phyloP scores from a whole-genome alignment of 2,329 filamentous ascomycete species.

The Aspergillus eucalypticola region DNA sequence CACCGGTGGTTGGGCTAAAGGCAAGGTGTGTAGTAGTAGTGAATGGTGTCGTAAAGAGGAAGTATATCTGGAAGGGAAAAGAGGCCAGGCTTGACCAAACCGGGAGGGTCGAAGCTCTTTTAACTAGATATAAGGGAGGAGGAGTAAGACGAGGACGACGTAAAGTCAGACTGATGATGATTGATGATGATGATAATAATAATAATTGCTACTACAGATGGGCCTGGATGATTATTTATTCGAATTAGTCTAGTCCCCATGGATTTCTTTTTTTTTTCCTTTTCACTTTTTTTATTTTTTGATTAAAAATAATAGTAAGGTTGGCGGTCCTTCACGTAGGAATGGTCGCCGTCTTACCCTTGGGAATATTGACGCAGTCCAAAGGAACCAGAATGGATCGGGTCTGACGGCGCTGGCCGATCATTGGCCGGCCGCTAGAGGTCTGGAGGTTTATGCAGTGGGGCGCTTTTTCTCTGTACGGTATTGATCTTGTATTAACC shows the following conservation, averaged over 20 bases:
- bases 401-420: background rate
- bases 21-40: background rate
- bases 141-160: background rate
- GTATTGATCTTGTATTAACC: background rate
- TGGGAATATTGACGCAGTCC: conserved; percentile 3
- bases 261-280: conserved; percentile 1
- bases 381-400: background rate
- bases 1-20: background rate
- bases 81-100: background rate
- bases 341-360: conserved; percentile 4
- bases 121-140: background rate
- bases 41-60: background rate
- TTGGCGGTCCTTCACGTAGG: background rate
- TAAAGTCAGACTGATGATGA: conserved; percentile 1
- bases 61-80: background rate
- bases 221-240: conserved; percentile 8
- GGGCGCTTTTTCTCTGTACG: background rate
- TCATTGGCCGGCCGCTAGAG: conserved; percentile 6
- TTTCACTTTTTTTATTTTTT: background rate
- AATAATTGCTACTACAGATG: background rate
- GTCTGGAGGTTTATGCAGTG: conserved; percentile 4
- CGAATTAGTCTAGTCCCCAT: background rate
- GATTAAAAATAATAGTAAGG: conserved; percentile 3
- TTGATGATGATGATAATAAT: background rate
- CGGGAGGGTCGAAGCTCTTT: background rate